These are phyloP conservation scores for Candida maltosa DNA, from an alignment of 805 yeast species.

Conservation along the genomic window DNA sequence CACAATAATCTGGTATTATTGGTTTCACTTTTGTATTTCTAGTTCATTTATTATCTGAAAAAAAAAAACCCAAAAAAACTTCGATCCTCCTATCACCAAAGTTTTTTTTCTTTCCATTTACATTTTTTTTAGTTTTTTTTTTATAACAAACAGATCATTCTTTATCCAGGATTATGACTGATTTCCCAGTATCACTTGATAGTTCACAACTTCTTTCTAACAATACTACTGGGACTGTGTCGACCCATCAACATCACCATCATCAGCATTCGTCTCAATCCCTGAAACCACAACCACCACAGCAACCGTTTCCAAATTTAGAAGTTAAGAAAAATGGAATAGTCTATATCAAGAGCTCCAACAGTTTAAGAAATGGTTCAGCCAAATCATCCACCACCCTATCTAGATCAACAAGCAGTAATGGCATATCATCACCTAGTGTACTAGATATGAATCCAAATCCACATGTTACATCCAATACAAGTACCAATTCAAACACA, in stretches of 20 bases:
- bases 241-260: not conserved
- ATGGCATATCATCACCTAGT: not conserved
- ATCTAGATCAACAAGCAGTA: not conserved
- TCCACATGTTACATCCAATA: not conserved
- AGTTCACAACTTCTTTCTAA: not conserved
- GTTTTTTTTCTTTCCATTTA: no score
- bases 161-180: no score
- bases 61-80: no score
- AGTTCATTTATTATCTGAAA: no score
- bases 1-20: no score
- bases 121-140: no score
- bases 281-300: not conserved
- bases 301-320: constrained; percentile 8
- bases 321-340: constrained; percentile 3
- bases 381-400: not conserved
- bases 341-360: constrained; percentile 2
- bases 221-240: not conserved
- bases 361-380: no score
- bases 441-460: no score
- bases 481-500: not conserved
- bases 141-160: no score
- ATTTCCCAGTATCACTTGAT: constrained; percentile 3
- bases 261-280: not conserved
- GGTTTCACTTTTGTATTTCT: no score
- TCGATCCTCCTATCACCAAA: no score